Conservation (phyloP, 2,329 filamentous ascomycete genomes). For the Diaporthe amygdali region DNA sequence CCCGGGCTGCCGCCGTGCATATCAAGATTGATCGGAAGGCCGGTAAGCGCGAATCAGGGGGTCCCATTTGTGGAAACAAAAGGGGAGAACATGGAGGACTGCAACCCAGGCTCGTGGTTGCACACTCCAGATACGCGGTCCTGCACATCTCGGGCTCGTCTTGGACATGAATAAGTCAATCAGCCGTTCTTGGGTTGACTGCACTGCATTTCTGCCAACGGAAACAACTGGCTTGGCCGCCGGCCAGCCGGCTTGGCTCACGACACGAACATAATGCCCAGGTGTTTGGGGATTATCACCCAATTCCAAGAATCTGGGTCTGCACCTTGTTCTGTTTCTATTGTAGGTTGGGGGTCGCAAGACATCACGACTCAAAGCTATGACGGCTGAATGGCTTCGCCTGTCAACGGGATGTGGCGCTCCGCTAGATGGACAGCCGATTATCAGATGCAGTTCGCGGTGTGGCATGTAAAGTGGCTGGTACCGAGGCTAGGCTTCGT, state of each 20-base stretch:
- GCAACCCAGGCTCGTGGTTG: background rate
- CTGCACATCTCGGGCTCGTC: background rate
- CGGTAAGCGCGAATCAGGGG: background rate
- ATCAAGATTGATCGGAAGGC: conserved; percentile 3
- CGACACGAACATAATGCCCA: background rate
- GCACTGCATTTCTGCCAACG: background rate
- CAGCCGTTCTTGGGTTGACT: background rate
- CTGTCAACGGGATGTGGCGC: conserved; percentile 14
- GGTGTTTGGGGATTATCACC: background rate
- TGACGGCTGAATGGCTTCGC: background rate
- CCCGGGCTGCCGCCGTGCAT: conserved; percentile 9
- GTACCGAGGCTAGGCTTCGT: conserved; percentile 10
- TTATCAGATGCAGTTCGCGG: background rate
- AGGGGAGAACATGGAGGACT: background rate
- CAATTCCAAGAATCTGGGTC: conserved; percentile 2
- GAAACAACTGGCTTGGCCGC: background rate
- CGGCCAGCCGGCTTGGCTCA: conserved; percentile 1
- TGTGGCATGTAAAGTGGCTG: background rate
- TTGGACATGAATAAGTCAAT: background rate
- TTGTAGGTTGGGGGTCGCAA: background rate
- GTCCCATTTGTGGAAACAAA: conserved; percentile 8
- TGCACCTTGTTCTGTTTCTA: background rate
- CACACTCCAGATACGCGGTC: background rate
- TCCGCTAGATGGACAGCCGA: background rate
- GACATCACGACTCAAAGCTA: background rate